Conservation (phyloP, 257 asterid species). For the Salvia rosmarinus region DNA sequence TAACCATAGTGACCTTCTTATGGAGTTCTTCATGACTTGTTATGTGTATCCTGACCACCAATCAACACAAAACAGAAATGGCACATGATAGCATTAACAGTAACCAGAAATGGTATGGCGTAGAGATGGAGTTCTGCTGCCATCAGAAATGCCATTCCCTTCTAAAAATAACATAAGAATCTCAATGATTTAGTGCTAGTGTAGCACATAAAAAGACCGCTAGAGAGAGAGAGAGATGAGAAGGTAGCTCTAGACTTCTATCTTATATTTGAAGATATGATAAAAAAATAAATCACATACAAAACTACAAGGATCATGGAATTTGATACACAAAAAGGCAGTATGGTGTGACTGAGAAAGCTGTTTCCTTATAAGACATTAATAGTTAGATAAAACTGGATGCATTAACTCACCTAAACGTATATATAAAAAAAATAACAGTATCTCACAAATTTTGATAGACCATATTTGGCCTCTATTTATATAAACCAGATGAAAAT, state of each 20-base stretch:
- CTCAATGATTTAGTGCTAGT: no score
- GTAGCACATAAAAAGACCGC: neutral
- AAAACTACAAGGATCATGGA: conserved; percentile 3
- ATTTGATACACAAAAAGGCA: neutral
- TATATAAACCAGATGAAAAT: neutral
- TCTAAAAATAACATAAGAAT: neutral
- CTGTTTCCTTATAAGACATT: neutral
- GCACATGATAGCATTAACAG: no score
- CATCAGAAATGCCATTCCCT: neutral
- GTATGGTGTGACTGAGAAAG: conserved; percentile 1
- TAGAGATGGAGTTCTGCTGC: conserved; percentile 2
- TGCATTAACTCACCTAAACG: neutral
- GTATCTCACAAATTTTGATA: neutral
- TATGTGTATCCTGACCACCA: no score
- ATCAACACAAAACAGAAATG: no score
- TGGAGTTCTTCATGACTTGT: no score
- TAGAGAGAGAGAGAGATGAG: neutral
- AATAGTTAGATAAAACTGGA: neutral
- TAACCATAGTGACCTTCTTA: no score
- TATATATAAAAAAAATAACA: neutral
- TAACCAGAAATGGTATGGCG: no score
- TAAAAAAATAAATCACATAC: neutral
- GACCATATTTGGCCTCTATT: neutral
- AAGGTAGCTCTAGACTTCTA: neutral
- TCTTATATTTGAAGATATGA: neutral